Conservation (phyloP, 140 eudicot species). For the Ambrosia hybrid region DNA sequence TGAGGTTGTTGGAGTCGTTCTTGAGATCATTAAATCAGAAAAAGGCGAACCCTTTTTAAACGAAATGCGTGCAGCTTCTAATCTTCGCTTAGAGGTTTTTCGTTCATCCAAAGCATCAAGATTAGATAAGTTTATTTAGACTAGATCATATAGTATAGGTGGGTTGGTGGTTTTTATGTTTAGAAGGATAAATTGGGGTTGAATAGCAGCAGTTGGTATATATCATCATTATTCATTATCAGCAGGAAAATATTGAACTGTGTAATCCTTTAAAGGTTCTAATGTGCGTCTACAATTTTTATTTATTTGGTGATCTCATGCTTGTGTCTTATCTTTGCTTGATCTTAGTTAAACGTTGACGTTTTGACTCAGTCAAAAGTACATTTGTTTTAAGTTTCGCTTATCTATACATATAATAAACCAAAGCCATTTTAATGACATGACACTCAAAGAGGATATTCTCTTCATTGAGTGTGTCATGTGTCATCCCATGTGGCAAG, state of each 20-base stretch:
- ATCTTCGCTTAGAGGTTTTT: constrained; percentile 52
- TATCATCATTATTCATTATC: constrained; percentile 18
- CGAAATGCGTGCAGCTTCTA: constrained; percentile 47
- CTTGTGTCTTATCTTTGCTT: background rate
- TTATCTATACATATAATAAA: too few species aligned
- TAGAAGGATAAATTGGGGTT: constrained; percentile 31
- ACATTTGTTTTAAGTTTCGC: background rate
- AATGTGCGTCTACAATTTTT: constrained; percentile 41
- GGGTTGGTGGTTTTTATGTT: constrained; percentile 39
- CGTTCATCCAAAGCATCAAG: constrained; percentile 56
- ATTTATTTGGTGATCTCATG: constrained; percentile 29
- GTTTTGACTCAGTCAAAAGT: background rate
- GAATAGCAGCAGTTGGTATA: constrained; percentile 29
- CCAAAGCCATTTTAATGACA: too few species aligned
- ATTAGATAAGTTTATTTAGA: constrained; percentile 74
- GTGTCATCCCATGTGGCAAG: too few species aligned
- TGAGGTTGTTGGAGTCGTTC: constrained; percentile 70
- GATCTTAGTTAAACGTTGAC: background rate
- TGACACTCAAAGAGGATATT: too few species aligned
- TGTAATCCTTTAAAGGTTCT: constrained; percentile 29
- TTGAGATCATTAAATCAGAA: constrained; percentile 66
- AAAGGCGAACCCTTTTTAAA: constrained; percentile 64
- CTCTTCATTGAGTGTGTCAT: too few species aligned
- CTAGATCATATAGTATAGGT: constrained; percentile 32
- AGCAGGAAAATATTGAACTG: constrained; percentile 29